Evolutionary conservation across 1,139 yeast genomes (phyloP).

Genomic region (Sugiyamaella sp.): DNA sequence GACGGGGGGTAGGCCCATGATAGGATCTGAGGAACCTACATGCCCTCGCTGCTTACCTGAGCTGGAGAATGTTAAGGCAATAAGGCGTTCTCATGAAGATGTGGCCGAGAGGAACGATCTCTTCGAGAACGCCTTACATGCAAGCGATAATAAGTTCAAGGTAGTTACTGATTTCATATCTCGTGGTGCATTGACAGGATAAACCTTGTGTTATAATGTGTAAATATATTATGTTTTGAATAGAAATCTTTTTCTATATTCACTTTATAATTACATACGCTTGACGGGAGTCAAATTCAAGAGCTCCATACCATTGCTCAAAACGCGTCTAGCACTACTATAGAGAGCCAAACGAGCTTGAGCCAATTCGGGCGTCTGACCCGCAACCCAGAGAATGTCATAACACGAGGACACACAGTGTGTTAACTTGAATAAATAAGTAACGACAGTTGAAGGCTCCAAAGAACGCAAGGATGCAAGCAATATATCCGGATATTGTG

Average conservation of each 20-base stretch:
- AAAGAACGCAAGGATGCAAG: conserved; percentile 80
- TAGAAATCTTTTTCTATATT: neutral
- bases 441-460: conserved; percentile 94
- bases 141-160: conserved; percentile 67
- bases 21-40: conserved; percentile 39
- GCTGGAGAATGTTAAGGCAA: conserved; percentile 62
- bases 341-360: conserved; percentile 92
- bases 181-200: conserved; percentile 66
- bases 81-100: conserved; percentile 62
- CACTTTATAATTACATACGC: conserved; percentile 67
- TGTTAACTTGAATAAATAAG: conserved; percentile 87
- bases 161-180: conserved; percentile 82
- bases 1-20: conserved; percentile 25
- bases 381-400: conserved; percentile 96
- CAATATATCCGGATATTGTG: conserved; percentile 91
- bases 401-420: conserved; percentile 95
- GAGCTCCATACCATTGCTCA: conserved; percentile 87
- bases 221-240: conserved; percentile 3
- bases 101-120: conserved; percentile 64
- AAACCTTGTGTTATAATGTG: conserved; percentile 13
- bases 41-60: conserved; percentile 80
- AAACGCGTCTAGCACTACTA: conserved; percentile 85
- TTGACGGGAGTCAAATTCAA: conserved; percentile 97
- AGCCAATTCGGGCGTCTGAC: conserved; percentile 88
- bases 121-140: conserved; percentile 61